Conservation (phyloP, 2,329 filamentous ascomycete species). For the Escovopsis sp. region DNA sequence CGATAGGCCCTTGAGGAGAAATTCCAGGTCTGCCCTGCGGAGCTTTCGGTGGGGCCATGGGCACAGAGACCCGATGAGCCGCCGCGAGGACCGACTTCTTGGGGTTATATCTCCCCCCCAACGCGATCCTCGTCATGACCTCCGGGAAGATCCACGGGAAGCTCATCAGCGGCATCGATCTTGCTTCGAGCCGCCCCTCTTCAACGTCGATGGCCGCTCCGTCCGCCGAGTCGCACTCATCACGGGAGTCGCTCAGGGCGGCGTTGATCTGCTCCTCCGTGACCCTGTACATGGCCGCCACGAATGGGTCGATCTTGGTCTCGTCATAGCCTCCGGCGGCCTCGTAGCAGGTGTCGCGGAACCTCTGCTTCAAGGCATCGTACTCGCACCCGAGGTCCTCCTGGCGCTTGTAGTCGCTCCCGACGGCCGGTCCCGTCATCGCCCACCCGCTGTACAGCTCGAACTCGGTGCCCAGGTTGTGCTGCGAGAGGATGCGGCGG, state of each 20-base stretch:
- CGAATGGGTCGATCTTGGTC: conserved; percentile 50
- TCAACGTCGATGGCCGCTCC: conserved; percentile 17
- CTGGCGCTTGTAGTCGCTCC: conserved; percentile 70
- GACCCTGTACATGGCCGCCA: conserved; percentile 77
- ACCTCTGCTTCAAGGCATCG: conserved; percentile 50
- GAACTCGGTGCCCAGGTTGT: conserved; percentile 74
- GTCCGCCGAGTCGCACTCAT: conserved; percentile 12
- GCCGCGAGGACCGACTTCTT: conserved; percentile 8
- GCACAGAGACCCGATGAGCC: conserved; percentile 3
- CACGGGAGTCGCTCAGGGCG: conserved; percentile 34
- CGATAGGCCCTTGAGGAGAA: too few species aligned
- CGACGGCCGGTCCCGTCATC: conserved; percentile 55
- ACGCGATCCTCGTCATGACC: conserved; percentile 28
- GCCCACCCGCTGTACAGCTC: conserved; percentile 85
- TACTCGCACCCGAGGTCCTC: conserved; percentile 66
- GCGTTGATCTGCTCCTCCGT: conserved; percentile 56
- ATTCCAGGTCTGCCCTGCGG: not conserved
- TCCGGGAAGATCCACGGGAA: conserved; percentile 85
- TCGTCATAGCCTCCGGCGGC: conserved; percentile 46
- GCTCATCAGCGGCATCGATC: conserved; percentile 66
- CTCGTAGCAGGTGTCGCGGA: conserved; percentile 50
- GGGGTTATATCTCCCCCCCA: conserved; percentile 12
- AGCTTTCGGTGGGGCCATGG: not conserved
- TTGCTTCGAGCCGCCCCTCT: conserved; percentile 15
- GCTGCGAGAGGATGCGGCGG: conserved; percentile 68